phyloP scores from a whole-genome alignment of 805 yeast genomes.

The Candida manassasensis region DNA sequence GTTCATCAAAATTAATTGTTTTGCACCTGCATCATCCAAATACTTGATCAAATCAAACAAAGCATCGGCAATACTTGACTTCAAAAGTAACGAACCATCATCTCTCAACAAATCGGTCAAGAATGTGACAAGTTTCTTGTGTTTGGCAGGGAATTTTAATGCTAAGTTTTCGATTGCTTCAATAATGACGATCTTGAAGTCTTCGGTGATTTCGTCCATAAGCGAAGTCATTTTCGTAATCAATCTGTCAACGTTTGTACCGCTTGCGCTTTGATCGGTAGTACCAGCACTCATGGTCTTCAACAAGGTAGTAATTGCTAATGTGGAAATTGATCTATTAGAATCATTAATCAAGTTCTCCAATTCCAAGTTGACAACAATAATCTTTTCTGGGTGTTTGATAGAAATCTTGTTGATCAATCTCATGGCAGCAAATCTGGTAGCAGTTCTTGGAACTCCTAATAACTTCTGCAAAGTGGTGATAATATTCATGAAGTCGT shows the following conservation, averaged over 20 bases:
- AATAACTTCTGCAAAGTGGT: constrained; percentile 69
- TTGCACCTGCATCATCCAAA: constrained; percentile 65
- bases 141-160: constrained; percentile 87
- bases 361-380: constrained; percentile 77
- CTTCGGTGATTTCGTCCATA: constrained; percentile 93
- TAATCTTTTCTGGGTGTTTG: constrained; percentile 72
- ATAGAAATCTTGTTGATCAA: constrained; percentile 80
- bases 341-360: constrained; percentile 84
- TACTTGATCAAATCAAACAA: constrained; percentile 86
- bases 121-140: constrained; percentile 75
- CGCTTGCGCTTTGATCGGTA: constrained; percentile 29
- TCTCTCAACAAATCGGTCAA: constrained; percentile 80
- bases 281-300: constrained; percentile 83
- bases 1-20: constrained; percentile 77
- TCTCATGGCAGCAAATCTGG: constrained; percentile 92
- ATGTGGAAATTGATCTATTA: constrained; percentile 89
- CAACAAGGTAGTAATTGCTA: constrained; percentile 91
- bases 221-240: constrained; percentile 82
- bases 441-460: constrained; percentile 82
- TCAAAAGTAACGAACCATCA: constrained; percentile 85
- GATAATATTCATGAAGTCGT: constrained; percentile 67
- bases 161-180: constrained; percentile 93
- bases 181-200: constrained; percentile 88
- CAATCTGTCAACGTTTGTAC: constrained; percentile 76
- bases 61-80: constrained; percentile 86